Evolutionary conservation across 345 rosid genomes (phyloP), one percentile per base, ranked within the genome.

Genomic region (Bretschneidera sinensis): DNA sequence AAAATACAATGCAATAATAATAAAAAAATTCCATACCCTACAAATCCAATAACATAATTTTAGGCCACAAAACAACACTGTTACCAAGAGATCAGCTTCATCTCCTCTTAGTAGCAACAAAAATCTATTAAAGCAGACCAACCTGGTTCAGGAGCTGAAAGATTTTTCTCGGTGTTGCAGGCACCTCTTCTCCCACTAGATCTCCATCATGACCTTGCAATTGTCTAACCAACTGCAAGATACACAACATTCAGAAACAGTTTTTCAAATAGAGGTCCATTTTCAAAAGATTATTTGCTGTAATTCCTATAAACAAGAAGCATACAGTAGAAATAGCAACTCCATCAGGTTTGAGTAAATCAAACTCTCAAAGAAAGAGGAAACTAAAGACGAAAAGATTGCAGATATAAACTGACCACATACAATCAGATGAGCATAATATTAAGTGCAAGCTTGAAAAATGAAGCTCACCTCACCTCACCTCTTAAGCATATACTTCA

Each of bases 141-240:
- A 91, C 98, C 96, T 91, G 87, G 69, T 71, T 84, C 67, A 91
- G 79, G 68, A 86, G 78, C 82, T 79, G 96, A 71, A 85, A 88
- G 54, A 84, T 77, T 69, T 78, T 81, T 78, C 74, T 85, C 8
- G 89, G 90, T 55, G 87, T 81, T 21, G 86, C 81, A 39, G 78
- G 80, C 34, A 66, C 69, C 39, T 84, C 94, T 69, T 80, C 85
- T 49, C 84, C 90, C 31, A 79, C 80, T 74, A 79, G 66, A 64
- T 81, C 81, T 72, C 88, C 95, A 59, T 76, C 87, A 65, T 77
- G 90, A 63, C 75, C 73, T 58, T 80, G 92, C 71, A 91, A 63
- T 66, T 35, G 83, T 78, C 91, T 83, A 64, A 85, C 81, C 83
- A 91, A 75, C 96, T 91, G 83, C 65, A 64, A 58, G n/a, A 49